Evolutionary conservation across 139 green algal species (phyloP).

Genomic region (Nannochloris sp.): DNA sequence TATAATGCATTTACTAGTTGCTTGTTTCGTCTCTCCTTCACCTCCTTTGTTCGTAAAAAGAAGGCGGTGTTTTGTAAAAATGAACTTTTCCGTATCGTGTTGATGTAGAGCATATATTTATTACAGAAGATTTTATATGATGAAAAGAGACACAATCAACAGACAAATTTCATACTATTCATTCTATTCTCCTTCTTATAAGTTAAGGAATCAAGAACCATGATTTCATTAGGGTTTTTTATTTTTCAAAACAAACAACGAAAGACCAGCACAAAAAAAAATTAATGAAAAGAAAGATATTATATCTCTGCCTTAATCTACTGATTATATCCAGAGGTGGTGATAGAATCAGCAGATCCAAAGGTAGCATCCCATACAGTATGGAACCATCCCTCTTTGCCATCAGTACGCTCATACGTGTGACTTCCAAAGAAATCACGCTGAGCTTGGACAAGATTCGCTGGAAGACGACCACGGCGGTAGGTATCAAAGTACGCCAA

Average conservation of each 20-base stretch:
- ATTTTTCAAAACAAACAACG: neutral
- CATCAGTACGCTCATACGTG: constrained; percentile 91
- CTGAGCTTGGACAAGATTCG: constrained; percentile 96
- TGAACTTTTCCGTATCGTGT: too few relatives aligned
- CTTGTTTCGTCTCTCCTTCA: too few relatives aligned
- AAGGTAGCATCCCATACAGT: constrained; percentile 81
- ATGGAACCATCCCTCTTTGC: constrained; percentile 77
- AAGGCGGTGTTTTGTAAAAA: too few relatives aligned
- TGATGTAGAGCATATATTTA: too few relatives aligned
- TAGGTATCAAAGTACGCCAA: constrained; percentile 98
- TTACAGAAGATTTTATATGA: too few relatives aligned
- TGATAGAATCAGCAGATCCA: constrained; percentile 83
- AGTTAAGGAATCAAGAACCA: neutral
- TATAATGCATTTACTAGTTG: too few relatives aligned
- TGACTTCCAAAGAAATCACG: constrained; percentile 98
- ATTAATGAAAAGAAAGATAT: neutral
- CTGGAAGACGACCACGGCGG: constrained; percentile 73
- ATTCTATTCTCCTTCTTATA: too few relatives aligned
- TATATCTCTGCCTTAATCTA: constrained; percentile 16
- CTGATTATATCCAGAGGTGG: constrained; percentile 75
- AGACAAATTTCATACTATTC: too few relatives aligned
- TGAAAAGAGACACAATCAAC: too few relatives aligned
- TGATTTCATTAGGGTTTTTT: neutral
- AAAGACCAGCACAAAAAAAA: neutral
- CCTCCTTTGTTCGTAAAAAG: too few relatives aligned